Evolutionary conservation across 2,329 filamentous ascomycete species (phyloP).

Genomic region (Coniochaeta prunicola): DNA sequence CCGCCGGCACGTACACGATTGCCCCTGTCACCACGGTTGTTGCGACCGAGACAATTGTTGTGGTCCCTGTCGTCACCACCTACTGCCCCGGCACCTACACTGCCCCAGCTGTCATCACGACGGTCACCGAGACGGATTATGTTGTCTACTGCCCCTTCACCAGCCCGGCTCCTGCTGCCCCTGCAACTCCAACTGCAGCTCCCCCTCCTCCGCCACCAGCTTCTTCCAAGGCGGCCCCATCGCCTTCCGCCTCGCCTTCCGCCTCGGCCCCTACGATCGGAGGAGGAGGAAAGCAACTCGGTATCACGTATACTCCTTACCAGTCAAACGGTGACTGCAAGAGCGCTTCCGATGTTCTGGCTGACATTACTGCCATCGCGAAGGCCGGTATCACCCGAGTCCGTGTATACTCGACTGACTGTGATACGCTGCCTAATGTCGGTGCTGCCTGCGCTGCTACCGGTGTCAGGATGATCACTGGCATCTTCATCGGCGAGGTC

Average conservation of each 20-base stretch:
- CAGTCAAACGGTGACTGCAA: constrained; percentile 56
- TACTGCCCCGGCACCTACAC: constrained; percentile 68
- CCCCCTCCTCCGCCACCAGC: constrained; percentile 14
- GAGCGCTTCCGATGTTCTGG: constrained; percentile 44
- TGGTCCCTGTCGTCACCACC: constrained; percentile 58
- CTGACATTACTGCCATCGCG: constrained; percentile 57
- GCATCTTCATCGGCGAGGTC: constrained; percentile 72
- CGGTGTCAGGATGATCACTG: constrained; percentile 74
- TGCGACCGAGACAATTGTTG: constrained; percentile 42
- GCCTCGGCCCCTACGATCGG: constrained; percentile 1
- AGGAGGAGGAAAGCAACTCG: constrained; percentile 52
- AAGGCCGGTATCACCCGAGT: constrained; percentile 59
- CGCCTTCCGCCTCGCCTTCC: constrained; percentile 14
- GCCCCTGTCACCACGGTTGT: constrained; percentile 58
- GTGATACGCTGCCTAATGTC: constrained; percentile 70
- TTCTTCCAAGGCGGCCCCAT: constrained; percentile 12
- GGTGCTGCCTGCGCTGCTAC: constrained; percentile 58
- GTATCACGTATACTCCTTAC: constrained; percentile 78
- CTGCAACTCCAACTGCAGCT: constrained; percentile 16
- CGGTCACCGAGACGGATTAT: constrained; percentile 59
- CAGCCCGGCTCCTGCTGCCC: constrained; percentile 24
- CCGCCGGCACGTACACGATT: constrained; percentile 69
- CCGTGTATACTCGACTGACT: constrained; percentile 91
- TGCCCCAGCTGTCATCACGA: constrained; percentile 57
- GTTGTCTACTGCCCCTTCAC: constrained; percentile 67